A percentile compares a stretch with the other conserved stretches of the same genome.
phyloP scores from a whole-genome alignment of 768 basidiomycete genomes.

The Kwoniella heveanensis region DNA sequence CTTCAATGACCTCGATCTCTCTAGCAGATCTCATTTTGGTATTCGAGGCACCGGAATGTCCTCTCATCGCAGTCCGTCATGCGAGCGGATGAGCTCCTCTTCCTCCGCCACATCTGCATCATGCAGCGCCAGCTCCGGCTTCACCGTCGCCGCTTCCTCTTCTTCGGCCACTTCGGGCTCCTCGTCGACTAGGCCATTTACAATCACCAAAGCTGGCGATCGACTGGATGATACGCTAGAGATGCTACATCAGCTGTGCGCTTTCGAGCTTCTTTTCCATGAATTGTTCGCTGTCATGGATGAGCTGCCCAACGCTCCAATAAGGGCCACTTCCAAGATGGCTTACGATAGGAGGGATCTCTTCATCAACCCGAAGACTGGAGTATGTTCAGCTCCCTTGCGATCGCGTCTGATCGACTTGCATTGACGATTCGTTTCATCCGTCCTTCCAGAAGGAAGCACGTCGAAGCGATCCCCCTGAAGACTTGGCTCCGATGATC shows the following conservation, averaged over 20 bases:
- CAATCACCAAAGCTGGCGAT: not conserved
- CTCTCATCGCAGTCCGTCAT: too few species aligned
- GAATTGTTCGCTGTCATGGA: conserved; percentile 12
- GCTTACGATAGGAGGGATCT: conserved; percentile 8
- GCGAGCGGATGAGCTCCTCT: too few species aligned
- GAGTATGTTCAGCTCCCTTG: not conserved
- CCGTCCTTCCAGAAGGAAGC: too few species aligned
- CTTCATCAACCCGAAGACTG: conserved; percentile 13
- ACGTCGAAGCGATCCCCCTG: too few species aligned
- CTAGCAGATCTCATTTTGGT: too few species aligned
- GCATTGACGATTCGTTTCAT: too few species aligned
- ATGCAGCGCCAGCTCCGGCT: not conserved
- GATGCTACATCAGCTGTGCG: conserved; percentile 14
- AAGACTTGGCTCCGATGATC: too few species aligned
- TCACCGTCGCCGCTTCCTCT: not conserved
- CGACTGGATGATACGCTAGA: not conserved
- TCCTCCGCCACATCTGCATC: too few species aligned
- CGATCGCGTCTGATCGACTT: not conserved
- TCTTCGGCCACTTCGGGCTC: not conserved
- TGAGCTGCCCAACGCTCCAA: not conserved
- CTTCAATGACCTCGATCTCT: too few species aligned
- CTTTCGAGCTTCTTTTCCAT: conserved; percentile 15
- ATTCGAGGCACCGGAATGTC: too few species aligned
- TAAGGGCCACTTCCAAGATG: conserved; percentile 4
- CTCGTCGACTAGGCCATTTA: not conserved